These are phyloP conservation scores for Talaromyces sp. DNA, from an alignment of 2,329 filamentous ascomycete genomes.

Conservation along the genomic window DNA sequence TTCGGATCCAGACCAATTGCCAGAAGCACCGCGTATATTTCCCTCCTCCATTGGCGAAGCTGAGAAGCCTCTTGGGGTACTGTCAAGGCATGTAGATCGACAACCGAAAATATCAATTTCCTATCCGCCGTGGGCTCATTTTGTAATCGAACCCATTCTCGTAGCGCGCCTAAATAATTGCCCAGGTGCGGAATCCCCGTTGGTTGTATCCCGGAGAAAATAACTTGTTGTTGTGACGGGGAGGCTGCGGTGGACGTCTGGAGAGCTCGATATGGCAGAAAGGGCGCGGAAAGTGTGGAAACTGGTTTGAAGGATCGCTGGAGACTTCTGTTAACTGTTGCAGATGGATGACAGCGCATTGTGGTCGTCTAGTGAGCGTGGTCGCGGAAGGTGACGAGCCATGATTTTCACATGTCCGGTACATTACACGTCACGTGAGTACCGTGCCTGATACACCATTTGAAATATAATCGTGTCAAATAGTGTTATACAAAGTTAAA, in stretches of 20 bases:
- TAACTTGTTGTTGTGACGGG: constrained; percentile 37
- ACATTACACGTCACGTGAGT: neutral
- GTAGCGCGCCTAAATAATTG: constrained; percentile 87
- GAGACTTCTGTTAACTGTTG: neutral
- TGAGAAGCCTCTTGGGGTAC: constrained; percentile 58
- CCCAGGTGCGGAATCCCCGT: constrained; percentile 91
- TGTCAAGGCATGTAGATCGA: constrained; percentile 92
- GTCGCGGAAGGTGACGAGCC: neutral
- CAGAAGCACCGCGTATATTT: constrained; percentile 73
- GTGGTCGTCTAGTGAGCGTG: neutral
- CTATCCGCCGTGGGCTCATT: constrained; percentile 51
- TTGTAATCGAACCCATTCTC: constrained; percentile 80
- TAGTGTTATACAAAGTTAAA: neutral
- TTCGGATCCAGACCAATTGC: constrained; percentile 77
- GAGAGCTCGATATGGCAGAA: constrained; percentile 2
- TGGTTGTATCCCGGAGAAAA: constrained; percentile 97
- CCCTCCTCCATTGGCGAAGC: constrained; percentile 60
- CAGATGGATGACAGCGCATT: neutral
- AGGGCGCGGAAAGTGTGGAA: neutral
- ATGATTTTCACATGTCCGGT: neutral
- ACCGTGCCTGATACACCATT: neutral
- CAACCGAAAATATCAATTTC: constrained; percentile 75
- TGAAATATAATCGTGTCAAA: no score
- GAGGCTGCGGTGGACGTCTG: neutral
- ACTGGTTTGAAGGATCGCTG: neutral